Evolutionary conservation across 2,329 filamentous ascomycete species (phyloP).

Genomic region (Arthrinium phaeospermum): DNA sequence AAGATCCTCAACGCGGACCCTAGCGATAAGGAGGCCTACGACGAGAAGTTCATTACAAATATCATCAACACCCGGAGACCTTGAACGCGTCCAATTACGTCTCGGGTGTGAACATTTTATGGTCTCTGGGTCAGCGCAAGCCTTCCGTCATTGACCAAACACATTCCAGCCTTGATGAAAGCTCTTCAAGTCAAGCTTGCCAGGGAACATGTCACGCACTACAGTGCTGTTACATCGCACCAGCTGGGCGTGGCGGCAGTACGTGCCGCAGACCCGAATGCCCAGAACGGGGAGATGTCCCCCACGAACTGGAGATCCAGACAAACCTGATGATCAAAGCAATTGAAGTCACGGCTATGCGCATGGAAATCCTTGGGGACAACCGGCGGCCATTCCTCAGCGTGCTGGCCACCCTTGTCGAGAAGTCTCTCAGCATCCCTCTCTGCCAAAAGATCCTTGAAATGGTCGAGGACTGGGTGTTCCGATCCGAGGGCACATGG

Average conservation of each 20-base stretch:
- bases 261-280: constrained; percentile 59
- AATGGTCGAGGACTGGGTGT: constrained; percentile 96
- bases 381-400: constrained; percentile 92
- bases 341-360: constrained; percentile 87
- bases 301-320: constrained; percentile 86
- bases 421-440: constrained; percentile 86
- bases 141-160: constrained; percentile 88
- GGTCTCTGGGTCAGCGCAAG: constrained; percentile 86
- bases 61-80: constrained; percentile 90
- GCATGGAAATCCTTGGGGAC: constrained; percentile 92
- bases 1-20: constrained; percentile 64
- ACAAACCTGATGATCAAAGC: constrained; percentile 92
- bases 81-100: constrained; percentile 82
- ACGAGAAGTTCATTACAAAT: constrained; percentile 82
- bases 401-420: constrained; percentile 90
- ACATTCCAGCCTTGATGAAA: constrained; percentile 89
- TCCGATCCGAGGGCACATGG: constrained; percentile 92
- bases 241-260: constrained; percentile 47
- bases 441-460: constrained; percentile 91
- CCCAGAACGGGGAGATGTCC: constrained; percentile 64
- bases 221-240: constrained; percentile 62
- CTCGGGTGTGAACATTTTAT: constrained; percentile 89
- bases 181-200: constrained; percentile 90
- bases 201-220: constrained; percentile 87
- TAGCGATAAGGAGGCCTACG: constrained; percentile 72